Evolutionary conservation across 225 moss, liverwort and hornwort species (phyloP).

Genomic region (Sphagnum tenellum): DNA sequence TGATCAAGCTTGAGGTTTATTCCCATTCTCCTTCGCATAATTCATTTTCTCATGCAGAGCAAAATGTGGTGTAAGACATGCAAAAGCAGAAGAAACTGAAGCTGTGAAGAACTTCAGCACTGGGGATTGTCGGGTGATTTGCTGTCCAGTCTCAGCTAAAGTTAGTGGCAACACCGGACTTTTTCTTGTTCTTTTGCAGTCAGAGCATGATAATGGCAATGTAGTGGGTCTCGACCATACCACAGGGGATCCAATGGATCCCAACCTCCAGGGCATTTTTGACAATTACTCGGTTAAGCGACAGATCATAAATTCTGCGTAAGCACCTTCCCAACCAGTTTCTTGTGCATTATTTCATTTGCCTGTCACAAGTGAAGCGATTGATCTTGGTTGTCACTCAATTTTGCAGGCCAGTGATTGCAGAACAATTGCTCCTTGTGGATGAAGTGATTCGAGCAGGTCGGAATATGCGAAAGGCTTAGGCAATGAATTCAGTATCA

Average conservation of each 20-base stretch:
- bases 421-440: conserved; percentile 79
- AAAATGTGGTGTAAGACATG: background rate
- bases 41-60: background rate
- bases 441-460: conserved; percentile 99
- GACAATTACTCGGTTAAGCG: conserved; percentile 95
- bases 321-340: background rate
- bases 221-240: conserved; percentile 80
- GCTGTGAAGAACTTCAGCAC: background rate
- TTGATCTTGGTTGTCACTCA: background rate
- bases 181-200: conserved; percentile 18
- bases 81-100: background rate
- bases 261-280: conserved; percentile 71
- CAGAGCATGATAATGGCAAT: conserved; percentile 85
- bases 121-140: background rate
- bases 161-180: too few species aligned
- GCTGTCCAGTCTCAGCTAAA: too few species aligned
- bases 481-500: background rate
- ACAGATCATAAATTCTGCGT: conserved; percentile 86
- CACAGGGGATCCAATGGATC: conserved; percentile 89
- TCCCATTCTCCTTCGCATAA: too few species aligned
- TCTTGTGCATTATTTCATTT: background rate
- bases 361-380: background rate
- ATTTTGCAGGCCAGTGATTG: conserved; percentile 69
- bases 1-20: conserved; percentile 64
- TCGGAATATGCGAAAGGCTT: conserved; percentile 83